Conservation (phyloP, 2,329 filamentous ascomycete genomes). For the Dothideomycetes sp. region DNA sequence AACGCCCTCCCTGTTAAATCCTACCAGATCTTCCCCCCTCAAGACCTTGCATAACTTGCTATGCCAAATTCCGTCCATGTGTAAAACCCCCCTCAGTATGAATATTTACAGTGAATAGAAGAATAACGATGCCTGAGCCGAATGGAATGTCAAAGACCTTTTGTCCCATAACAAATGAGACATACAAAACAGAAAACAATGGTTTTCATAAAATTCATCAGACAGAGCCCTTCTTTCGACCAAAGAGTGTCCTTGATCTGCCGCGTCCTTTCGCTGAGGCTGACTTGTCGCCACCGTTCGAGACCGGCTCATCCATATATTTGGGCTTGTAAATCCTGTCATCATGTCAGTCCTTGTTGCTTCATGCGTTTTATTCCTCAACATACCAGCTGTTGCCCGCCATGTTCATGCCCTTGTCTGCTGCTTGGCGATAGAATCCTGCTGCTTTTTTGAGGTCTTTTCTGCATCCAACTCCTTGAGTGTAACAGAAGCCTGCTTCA, state of each 20-base stretch:
- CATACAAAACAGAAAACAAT: too few relatives aligned
- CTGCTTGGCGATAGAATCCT: slow-evolving; percentile 80
- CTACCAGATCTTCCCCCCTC: neutral
- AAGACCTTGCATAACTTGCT: neutral
- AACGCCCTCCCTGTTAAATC: neutral
- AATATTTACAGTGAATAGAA: slow-evolving; percentile 8
- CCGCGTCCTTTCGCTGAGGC: slow-evolving; percentile 3
- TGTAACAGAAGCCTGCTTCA: slow-evolving; percentile 94
- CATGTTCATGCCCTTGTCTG: slow-evolving; percentile 92
- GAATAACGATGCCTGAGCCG: neutral
- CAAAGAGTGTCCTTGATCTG: slow-evolving; percentile 14
- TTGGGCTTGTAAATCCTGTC: slow-evolving; percentile 92
- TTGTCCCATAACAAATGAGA: slow-evolving; percentile 1
- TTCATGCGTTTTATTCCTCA: too few relatives aligned
- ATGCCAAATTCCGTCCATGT: neutral
- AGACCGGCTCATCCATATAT: slow-evolving; percentile 56
- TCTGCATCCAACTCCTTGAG: slow-evolving; percentile 84
- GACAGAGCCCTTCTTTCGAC: slow-evolving; percentile 14
- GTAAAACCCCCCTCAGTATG: neutral
- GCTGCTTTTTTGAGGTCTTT: slow-evolving; percentile 94
- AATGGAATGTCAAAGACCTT: neutral
- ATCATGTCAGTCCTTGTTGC: slow-evolving; percentile 14
- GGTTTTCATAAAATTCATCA: neutral
- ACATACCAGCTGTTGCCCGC: slow-evolving; percentile 95
- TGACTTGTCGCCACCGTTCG: slow-evolving; percentile 2